Percentiles rank a stretch among this genome's conserved stretches.
phyloP scores from a whole-genome alignment of 345 rosid species.

The Erysimum cheiranthoides region DNA sequence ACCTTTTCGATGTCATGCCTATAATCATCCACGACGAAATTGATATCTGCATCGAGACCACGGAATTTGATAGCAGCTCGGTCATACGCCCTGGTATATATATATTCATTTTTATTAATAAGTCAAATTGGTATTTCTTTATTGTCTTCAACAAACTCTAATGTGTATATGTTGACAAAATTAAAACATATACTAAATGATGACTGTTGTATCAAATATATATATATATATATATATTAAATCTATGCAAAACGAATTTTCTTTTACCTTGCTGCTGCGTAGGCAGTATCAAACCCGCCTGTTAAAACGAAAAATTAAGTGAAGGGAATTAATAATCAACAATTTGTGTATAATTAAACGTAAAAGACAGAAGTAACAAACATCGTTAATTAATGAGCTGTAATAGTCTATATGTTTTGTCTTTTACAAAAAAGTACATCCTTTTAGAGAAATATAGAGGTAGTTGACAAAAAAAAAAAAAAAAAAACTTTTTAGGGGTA shows the following conservation, averaged over 20 bases:
- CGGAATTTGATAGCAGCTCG: constrained; percentile 97
- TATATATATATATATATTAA: neutral
- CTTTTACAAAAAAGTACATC: neutral
- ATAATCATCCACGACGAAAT: constrained; percentile 79
- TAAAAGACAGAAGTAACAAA: constrained; percentile 5
- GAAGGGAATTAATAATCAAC: neutral
- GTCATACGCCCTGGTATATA: constrained; percentile 81
- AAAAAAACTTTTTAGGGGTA: constrained; percentile 29
- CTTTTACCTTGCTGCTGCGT: constrained; percentile 86
- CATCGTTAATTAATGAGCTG: constrained; percentile 16
- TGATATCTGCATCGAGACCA: constrained; percentile 93
- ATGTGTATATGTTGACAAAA: constrained; percentile 52
- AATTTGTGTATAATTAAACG: neutral
- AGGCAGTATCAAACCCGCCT: constrained; percentile 99
- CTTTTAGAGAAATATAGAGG: neutral
- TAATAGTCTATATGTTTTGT: constrained; percentile 23
- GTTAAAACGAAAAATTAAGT: constrained; percentile 15
- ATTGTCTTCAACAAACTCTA: constrained; percentile 43
- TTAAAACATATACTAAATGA: neutral
- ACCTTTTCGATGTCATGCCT: constrained; percentile 87
- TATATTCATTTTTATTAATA: constrained; percentile 21
- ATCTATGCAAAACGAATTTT: neutral
- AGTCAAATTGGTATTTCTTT: neutral
- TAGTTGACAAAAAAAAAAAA: neutral
- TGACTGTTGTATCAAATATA: neutral